Base-by-base conservation (phyloP, 1,284 basidiomycete genomes). In the Cutaneotrichosporon mucoides region DNA sequence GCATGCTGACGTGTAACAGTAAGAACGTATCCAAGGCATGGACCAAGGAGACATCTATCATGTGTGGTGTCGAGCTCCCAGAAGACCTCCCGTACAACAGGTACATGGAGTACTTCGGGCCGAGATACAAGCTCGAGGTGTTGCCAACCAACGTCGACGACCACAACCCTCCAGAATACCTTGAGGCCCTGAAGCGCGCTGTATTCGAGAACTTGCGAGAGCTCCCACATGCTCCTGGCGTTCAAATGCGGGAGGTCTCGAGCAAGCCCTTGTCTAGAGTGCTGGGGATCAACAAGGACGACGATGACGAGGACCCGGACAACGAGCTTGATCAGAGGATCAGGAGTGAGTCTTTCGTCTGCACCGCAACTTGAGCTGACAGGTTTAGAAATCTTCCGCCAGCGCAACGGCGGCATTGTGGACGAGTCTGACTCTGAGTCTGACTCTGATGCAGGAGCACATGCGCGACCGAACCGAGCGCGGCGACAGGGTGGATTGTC, bases 61-160 rank as follows among this genome's bases (percentile, higher is more conserved):
- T 93, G 38, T 84, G 95, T 12, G 93, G 91, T 1, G 83, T 90
- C 50, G 88, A 93, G 72, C 87, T 98, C 56, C 85, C 90, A 66
- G 84, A 85, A 41, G 87, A 90, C 70, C 76, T 99, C 63, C 95
- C 95, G 0, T 97, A 90, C 85, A 96, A 91, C 77, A 88, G 94
- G 69, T 97, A 93, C 77, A 91, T 97, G 74, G 94, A 98, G 76
- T 99, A 94, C 86, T 99, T 94, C 76, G 95, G 94, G 0, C 96
- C 96, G 11, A 83, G 93, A 59, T 99, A 95, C 79, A 85, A 94
- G 67, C 82, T 99, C 36, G 92, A 97, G 70, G 94, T 99, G 2
- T 83, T 87, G 9, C 83, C 84, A 60, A 98, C 89, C 66, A 97
- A 97, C 72, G 92, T 96, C 87, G 93, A 96, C 63, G 92, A 99